Percentiles rank a stretch among this genome's conserved stretches.
Conservation (phyloP, 1,284 basidiomycete genomes). For the Fistulina hepatica region DNA sequence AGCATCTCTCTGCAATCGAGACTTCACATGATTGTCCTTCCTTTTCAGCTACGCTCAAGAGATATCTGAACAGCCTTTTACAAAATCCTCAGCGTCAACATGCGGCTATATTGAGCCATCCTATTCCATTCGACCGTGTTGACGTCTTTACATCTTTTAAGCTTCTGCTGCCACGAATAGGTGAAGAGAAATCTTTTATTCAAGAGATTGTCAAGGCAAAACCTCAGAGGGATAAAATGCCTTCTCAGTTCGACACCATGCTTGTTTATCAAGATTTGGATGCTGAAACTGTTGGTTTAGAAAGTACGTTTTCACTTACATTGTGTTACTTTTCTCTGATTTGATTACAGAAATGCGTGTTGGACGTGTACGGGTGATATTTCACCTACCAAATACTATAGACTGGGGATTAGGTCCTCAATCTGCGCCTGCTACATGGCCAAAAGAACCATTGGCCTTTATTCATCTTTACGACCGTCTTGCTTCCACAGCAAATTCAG, state of each 20-base stretch:
- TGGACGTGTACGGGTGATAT: constrained; percentile 2
- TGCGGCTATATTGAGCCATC: not conserved
- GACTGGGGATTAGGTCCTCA: constrained; percentile 1
- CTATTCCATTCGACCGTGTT: not conserved
- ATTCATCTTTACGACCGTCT: not conserved
- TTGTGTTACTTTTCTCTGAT: not conserved
- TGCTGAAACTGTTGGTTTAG: constrained; percentile 1
- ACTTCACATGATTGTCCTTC: too few species aligned
- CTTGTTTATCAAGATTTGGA: not conserved
- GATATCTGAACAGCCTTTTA: too few species aligned
- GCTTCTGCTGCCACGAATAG: not conserved
- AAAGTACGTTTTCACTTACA: not conserved
- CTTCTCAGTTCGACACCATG: constrained; percentile 2
- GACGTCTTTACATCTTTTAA: not conserved
- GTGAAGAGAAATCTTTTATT: too few species aligned
- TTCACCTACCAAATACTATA: not conserved
- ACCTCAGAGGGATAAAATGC: too few species aligned
- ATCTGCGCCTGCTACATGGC: not conserved
- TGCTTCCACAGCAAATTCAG: not conserved
- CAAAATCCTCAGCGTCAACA: too few species aligned
- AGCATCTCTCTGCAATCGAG: too few species aligned
- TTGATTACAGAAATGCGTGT: constrained; percentile 1
- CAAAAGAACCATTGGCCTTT: constrained; percentile 1
- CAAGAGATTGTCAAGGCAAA: not conserved
- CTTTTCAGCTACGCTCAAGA: too few species aligned